phyloP scores from a whole-genome alignment of 106 monocot genomes.

The Acanthochlamys bracteata region DNA sequence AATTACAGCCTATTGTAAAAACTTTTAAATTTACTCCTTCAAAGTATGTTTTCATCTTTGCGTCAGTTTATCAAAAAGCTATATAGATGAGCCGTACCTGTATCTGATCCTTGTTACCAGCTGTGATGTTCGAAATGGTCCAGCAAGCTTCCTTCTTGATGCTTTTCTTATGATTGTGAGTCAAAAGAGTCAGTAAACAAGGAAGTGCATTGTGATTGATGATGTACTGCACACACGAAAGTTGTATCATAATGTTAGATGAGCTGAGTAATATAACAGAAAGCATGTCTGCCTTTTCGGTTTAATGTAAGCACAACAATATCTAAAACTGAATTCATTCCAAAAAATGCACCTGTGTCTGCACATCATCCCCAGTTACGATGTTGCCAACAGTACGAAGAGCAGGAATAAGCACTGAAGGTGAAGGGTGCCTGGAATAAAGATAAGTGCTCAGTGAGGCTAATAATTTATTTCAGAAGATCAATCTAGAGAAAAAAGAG shows the following conservation, averaged over 20 bases:
- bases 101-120: slow-evolving; percentile 41
- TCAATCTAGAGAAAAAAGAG: background rate
- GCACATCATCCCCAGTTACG: slow-evolving; percentile 42
- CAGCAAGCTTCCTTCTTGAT: slow-evolving; percentile 46
- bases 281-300: too few relatives aligned
- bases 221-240: slow-evolving; percentile 20
- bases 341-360: slow-evolving; percentile 25
- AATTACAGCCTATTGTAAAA: slow-evolving; percentile 28
- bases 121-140: slow-evolving; percentile 43
- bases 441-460: background rate
- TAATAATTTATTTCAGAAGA: background rate
- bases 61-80: too few relatives aligned
- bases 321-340: background rate
- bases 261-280: too few relatives aligned
- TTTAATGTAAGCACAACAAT: background rate
- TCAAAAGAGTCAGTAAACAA: slow-evolving; percentile 28
- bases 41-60: too few relatives aligned
- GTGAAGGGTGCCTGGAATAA: slow-evolving; percentile 32
- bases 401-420: slow-evolving; percentile 41
- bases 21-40: background rate
- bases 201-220: slow-evolving; percentile 29
- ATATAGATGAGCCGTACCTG: slow-evolving; percentile 10
- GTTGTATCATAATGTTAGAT: background rate
- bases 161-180: slow-evolving; percentile 38
- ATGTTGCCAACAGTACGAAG: slow-evolving; percentile 45